Conservation (phyloP, 1,284 basidiomycete species). For the Heterobasidion parviporum region DNA sequence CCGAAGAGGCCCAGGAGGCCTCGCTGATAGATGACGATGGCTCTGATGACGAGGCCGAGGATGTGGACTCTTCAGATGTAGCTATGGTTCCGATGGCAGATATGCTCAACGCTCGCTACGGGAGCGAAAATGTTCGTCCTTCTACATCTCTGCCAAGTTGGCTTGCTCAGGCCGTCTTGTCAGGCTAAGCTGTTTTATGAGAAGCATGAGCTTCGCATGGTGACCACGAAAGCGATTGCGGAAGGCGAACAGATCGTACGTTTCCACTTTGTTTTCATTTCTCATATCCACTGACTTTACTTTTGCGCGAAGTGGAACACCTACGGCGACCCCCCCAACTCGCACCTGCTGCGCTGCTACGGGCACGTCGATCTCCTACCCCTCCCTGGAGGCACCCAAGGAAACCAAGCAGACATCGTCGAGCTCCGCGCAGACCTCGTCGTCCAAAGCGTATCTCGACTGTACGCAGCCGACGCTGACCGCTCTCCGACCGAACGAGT, state of each 20-base stretch:
- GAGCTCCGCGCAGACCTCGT: conserved; percentile 81
- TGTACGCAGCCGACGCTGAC: conserved; percentile 13
- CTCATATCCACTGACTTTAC: neutral
- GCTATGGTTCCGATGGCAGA: conserved; percentile 98
- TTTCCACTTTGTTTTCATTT: conserved; percentile 7
- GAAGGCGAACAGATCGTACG: conserved; percentile 85
- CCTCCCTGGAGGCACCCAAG: conserved; percentile 32
- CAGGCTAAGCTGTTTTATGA: conserved; percentile 86
- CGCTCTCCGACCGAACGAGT: conserved; percentile 49
- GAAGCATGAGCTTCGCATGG: conserved; percentile 68
- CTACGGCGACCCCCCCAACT: conserved; percentile 91
- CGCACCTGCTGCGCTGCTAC: conserved; percentile 90
- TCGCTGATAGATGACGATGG: conserved; percentile 10
- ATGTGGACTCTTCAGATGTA: conserved; percentile 57
- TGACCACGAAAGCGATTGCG: conserved; percentile 68
- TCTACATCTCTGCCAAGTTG: neutral
- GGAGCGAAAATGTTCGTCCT: conserved; percentile 68
- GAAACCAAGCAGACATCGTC: conserved; percentile 84
- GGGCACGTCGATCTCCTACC: conserved; percentile 84
- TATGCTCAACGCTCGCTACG: conserved; percentile 84
- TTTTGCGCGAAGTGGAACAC: conserved; percentile 74
- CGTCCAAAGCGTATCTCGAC: conserved; percentile 37
- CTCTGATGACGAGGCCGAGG: conserved; percentile 50
- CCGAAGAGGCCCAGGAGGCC: conserved; percentile 15
- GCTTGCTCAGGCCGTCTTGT: neutral